A percentile compares a stretch with the other conserved stretches of the same genome.
phyloP scores from a whole-genome alignment of 2,329 filamentous ascomycete species.

The Epicoccum nigrum region DNA sequence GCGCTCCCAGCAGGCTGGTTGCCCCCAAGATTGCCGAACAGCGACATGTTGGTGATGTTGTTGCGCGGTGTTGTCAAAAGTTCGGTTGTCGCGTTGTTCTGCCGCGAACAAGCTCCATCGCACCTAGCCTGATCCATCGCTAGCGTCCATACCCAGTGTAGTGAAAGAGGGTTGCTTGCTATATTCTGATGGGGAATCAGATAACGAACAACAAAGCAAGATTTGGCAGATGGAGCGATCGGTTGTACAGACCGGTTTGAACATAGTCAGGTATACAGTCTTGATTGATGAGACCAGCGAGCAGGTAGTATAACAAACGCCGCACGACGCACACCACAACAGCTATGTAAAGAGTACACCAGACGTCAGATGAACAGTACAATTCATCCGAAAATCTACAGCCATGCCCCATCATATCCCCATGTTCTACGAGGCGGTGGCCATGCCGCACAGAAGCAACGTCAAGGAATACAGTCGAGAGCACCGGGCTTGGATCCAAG shows the following conservation, averaged over 20 bases:
- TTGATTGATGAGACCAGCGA: too few relatives aligned
- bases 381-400: background rate
- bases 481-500: constrained; percentile 35
- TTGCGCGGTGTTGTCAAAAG: constrained; percentile 30
- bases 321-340: too few relatives aligned
- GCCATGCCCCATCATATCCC: constrained; percentile 2
- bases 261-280: background rate
- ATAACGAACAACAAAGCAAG: constrained; percentile 1
- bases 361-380: background rate
- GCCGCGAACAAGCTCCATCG: constrained; percentile 12
- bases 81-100: constrained; percentile 33
- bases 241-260: too few relatives aligned
- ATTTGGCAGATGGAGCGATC: too few relatives aligned
- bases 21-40: constrained; percentile 42
- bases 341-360: background rate
- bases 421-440: constrained; percentile 2
- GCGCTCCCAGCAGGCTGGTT: constrained; percentile 38
- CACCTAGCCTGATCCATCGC: constrained; percentile 8
- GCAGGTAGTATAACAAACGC: too few relatives aligned
- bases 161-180: constrained; percentile 3
- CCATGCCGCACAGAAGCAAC: constrained; percentile 18
- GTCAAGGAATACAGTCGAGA: constrained; percentile 31
- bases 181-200: background rate
- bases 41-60: constrained; percentile 38
- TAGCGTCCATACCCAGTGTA: background rate